A percentile compares a stretch with the other conserved stretches of the same genome.
These are phyloP conservation scores for Candida patagonica DNA, from an alignment of 805 yeast genomes.

Conservation along the genomic window DNA sequence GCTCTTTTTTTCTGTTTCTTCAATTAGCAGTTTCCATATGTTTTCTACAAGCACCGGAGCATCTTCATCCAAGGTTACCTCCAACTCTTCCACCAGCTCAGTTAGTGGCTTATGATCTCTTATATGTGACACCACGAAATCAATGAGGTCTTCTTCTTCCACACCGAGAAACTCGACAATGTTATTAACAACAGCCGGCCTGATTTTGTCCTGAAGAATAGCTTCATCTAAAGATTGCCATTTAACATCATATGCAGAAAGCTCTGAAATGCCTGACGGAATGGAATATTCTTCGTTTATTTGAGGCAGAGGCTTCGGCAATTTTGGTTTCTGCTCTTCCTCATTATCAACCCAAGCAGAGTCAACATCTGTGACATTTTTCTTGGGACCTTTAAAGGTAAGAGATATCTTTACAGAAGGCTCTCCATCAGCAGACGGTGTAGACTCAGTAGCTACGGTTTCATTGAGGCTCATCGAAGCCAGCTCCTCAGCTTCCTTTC, in stretches of 20 bases:
- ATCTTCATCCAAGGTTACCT: conserved; percentile 36
- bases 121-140: conserved; percentile 23
- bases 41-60: conserved; percentile 25
- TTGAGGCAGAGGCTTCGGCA: conserved; percentile 2
- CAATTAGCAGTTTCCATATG: conserved; percentile 21
- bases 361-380: background rate
- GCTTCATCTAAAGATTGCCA: conserved; percentile 20
- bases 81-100: conserved; percentile 23
- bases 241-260: conserved; percentile 17
- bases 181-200: conserved; percentile 17
- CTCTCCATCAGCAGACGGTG: background rate
- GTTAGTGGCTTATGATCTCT: conserved; percentile 17
- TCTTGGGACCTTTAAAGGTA: conserved; percentile 5
- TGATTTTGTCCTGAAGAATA: conserved; percentile 13
- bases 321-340: conserved; percentile 1
- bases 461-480: background rate
- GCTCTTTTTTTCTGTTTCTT: conserved; percentile 16
- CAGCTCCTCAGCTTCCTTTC: conserved; percentile 8
- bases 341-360: conserved; percentile 3
- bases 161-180: conserved; percentile 26
- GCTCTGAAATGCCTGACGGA: conserved; percentile 14
- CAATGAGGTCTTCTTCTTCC: conserved; percentile 26
- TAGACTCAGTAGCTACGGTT: background rate
- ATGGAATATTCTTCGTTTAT: conserved; percentile 7
- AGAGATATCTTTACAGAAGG: conserved; percentile 10